Evolutionary conservation across 139 green algal genomes (phyloP), one percentile per base, ranked within the genome.

Genomic region (Spirogloea muscicola): DNA sequence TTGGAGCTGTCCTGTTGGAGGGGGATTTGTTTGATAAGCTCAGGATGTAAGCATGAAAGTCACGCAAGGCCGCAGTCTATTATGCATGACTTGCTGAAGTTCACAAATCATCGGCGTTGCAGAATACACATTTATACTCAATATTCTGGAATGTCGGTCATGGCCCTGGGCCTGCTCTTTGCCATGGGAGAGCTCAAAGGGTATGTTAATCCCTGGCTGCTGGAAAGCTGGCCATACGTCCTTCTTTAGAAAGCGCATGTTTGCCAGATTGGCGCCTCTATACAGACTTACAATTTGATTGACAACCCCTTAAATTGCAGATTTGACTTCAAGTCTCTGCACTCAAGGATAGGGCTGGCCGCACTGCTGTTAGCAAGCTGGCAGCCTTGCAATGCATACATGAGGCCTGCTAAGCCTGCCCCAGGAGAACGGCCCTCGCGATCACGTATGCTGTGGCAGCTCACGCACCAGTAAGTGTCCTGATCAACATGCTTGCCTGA

Each of bases 331-430:
- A 60, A 40, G 41, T 60, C 60, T 7, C 67, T 36, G 39, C 72
- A 80, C 38, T 39, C 72, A 18, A 80, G 77, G 40, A 52, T 74
- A 7, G 72, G 72, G 10, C 42, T 80, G 40, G 46, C 49, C n/a
- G 68, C 63, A 0, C 25, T 80, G 13, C 18, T 65, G 44, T 44
- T 78, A 25, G 72, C 48, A 0, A 21, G 29, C 7, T 77, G 38
- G 34, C 72, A 80, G 64, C 72, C 72, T n/a, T n/a, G 76, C 51
- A 80, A 80, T 49, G 72, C 72, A 0, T 77, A 36, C 48, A 58
- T 71, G n/a, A 62, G 72, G 25, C 72, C 72, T 3, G 31, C 33
- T 2, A 80, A 74, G 38, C 60, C 72, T 1, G 27, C 63, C 16
- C 33, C 40, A 13, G 65, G 65, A 2, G 72, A 80, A 41, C 39